Conservation (phyloP, 352 stramenopile species). For the Poterioochromonas sp. region DNA sequence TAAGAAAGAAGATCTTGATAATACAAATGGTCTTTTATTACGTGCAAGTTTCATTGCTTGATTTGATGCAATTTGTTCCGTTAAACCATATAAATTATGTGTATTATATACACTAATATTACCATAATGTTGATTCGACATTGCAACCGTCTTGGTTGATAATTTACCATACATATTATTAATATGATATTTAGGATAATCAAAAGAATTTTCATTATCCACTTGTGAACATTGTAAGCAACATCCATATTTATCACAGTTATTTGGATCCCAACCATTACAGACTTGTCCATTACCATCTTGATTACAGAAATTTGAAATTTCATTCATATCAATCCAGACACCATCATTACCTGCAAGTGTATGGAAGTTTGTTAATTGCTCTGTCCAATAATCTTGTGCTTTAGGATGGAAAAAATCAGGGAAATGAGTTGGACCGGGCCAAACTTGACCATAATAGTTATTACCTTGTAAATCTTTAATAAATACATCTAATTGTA, state of each 20-base stretch:
- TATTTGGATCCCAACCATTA: background rate
- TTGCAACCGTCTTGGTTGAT: constrained; percentile 62
- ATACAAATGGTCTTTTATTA: constrained; percentile 54
- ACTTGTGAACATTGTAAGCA: constrained; percentile 28
- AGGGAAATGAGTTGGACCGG: constrained; percentile 59
- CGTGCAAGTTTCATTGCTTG: constrained; percentile 52
- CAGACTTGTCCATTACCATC: constrained; percentile 29
- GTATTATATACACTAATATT: constrained; percentile 69
- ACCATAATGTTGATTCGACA: constrained; percentile 55
- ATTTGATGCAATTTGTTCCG: constrained; percentile 53
- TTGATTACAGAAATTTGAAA: constrained; percentile 53
- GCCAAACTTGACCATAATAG: constrained; percentile 59
- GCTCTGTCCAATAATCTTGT: constrained; percentile 57
- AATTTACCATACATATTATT: constrained; percentile 30
- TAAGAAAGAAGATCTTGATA: constrained; percentile 61
- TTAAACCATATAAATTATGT: constrained; percentile 66
- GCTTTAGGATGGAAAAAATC: constrained; percentile 71
- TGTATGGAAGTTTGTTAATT: constrained; percentile 56
- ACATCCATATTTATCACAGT: constrained; percentile 33
- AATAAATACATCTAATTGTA: constrained; percentile 60
- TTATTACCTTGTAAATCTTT: constrained; percentile 58
- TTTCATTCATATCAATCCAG: constrained; percentile 71
- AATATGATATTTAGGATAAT: constrained; percentile 35
- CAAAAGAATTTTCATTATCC: constrained; percentile 10
- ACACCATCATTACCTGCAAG: constrained; percentile 62